Conservation (phyloP, 176 grass and related monocot genomes). For the Musa acuminata region DNA sequence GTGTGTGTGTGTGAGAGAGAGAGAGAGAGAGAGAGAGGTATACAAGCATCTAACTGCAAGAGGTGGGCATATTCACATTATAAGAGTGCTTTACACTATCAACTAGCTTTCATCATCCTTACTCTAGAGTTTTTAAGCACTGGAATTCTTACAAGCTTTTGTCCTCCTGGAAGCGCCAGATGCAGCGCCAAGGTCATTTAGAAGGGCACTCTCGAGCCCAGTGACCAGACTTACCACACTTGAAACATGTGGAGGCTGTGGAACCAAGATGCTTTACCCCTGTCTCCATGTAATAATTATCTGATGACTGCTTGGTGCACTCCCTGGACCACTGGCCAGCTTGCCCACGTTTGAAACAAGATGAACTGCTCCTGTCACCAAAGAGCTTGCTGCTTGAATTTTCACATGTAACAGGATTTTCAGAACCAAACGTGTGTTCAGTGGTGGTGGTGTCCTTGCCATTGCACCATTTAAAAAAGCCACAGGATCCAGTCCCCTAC, state of each 20-base stretch:
- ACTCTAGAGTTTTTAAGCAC: background rate
- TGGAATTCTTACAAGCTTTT: background rate
- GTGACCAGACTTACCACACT: slow-evolving; percentile 24
- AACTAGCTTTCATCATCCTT: no score
- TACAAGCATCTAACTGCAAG: no score
- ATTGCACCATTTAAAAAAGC: slow-evolving; percentile 72
- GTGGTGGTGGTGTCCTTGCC: slow-evolving; percentile 19
- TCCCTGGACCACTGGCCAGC: slow-evolving; percentile 73
- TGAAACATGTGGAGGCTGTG: slow-evolving; percentile 25
- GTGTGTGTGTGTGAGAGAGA: no score
- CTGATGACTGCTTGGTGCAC: slow-evolving; percentile 51
- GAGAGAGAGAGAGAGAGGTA: no score
- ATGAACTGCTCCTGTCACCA: slow-evolving; percentile 31
- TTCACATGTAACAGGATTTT: slow-evolving; percentile 12
- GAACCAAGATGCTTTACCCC: slow-evolving; percentile 30
- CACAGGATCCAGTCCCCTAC: slow-evolving; percentile 49
- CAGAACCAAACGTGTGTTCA: slow-evolving; percentile 29
- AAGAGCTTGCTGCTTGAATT: slow-evolving; percentile 29
- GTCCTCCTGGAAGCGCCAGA: background rate
- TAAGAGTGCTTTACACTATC: no score
- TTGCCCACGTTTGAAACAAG: slow-evolving; percentile 70
- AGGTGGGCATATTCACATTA: no score
- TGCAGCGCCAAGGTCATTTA: background rate
- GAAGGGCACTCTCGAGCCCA: slow-evolving; percentile 27
- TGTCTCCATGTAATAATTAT: slow-evolving; percentile 35